Evolutionary conservation across 2,329 filamentous ascomycete species (phyloP).

Genomic region (Penicillium sp.): DNA sequence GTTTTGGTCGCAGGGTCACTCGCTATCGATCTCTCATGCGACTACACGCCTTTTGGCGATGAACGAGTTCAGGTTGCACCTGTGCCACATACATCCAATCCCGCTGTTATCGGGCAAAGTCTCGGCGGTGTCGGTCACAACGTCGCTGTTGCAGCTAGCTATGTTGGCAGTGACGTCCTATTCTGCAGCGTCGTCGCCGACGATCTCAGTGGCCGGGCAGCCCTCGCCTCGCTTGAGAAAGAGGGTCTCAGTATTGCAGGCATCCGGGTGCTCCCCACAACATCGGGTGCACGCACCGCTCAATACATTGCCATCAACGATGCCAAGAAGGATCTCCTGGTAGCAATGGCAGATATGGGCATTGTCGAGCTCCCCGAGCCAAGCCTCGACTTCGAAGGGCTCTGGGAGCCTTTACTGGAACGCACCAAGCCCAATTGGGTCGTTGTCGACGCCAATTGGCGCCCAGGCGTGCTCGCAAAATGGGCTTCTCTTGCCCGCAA

Average conservation of each 20-base stretch:
- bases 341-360: constrained; percentile 94
- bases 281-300: constrained; percentile 65
- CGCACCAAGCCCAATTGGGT: constrained; percentile 67
- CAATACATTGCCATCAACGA: constrained; percentile 93
- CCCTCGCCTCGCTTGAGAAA: constrained; percentile 63
- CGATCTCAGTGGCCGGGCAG: constrained; percentile 71
- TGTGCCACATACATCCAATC: constrained; percentile 75
- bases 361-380: constrained; percentile 60
- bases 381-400: constrained; percentile 43
- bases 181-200: constrained; percentile 80
- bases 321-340: constrained; percentile 72
- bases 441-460: constrained; percentile 87
- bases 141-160: constrained; percentile 78
- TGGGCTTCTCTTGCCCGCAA: constrained; percentile 65
- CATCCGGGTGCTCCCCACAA: constrained; percentile 57
- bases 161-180: constrained; percentile 63
- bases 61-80: constrained; percentile 35
- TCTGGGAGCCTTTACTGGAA: constrained; percentile 62
- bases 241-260: constrained; percentile 61
- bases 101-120: constrained; percentile 73
- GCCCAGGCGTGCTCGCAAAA: constrained; percentile 59
- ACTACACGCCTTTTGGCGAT: constrained; percentile 58
- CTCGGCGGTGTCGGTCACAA: constrained; percentile 92
- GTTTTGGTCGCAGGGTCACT: constrained; percentile 89
- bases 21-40: constrained; percentile 82